Evolutionary conservation across 805 yeast species (phyloP), one percentile per base, ranked within the genome.

Genomic region (Candida montana): DNA sequence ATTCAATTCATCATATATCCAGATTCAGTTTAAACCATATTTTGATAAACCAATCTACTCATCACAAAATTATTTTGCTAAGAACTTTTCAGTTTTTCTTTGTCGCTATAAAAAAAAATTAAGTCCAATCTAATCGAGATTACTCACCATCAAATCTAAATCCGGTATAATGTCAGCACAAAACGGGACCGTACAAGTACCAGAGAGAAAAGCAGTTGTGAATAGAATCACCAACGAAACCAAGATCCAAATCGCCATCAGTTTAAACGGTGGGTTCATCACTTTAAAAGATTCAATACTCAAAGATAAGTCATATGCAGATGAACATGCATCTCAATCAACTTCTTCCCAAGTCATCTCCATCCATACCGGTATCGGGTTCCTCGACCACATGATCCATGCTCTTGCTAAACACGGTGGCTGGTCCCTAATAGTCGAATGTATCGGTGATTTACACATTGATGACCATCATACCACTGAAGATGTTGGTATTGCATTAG

Each of bases 391-490:
- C 64, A 93, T 93, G 99, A 69, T 93, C 36, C 96, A 91, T 56
- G 99, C 99, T 0, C 70, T 93, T 53, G 96, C 98, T 31, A 93
- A 93, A 58, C 99, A 93, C 64, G 72, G 95, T 1, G 98, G 98
- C 15, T 93, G 98, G 99, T 86, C 96, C 11, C 59, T 93, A 43
- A 70, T 86, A 27, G 75, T 93, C 16, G 95, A 84, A 59, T 91
- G 98, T 64, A 75, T 83, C 44, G 99, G 99, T 34, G 99, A 93
- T 62, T 68, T 89, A 52, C 95, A 89, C 63, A 90, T 93, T 41
- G 99, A 93, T 63, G 99, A 93, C 64, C 99, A 93, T 63, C 99
- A 93, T 65, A 80, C 95, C 1, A 83, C 96, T 5, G 99, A 93
- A 63, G 99, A 93, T 65, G 87, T 88, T 48, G 97, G 91, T 34